Evolutionary conservation across 352 stramenopile species (phyloP).

Genomic region (Pythium periplocum): DNA sequence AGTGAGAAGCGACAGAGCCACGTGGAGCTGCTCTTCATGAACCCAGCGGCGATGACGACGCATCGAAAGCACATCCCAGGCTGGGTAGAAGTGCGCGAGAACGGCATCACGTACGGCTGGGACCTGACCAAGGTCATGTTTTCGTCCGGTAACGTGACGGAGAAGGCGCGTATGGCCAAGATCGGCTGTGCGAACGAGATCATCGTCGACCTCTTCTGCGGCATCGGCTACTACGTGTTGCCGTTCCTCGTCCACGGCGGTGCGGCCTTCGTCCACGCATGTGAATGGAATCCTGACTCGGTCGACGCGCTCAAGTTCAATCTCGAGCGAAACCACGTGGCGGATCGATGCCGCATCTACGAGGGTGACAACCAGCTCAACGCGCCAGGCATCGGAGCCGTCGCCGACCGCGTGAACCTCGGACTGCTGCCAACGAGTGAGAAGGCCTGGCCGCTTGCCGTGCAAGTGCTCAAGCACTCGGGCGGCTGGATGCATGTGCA

Average conservation of each 20-base stretch:
- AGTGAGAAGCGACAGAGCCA: constrained; percentile 79
- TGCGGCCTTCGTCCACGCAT: constrained; percentile 88
- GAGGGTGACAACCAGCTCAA: constrained; percentile 88
- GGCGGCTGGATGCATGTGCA: constrained; percentile 96
- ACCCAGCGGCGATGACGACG: constrained; percentile 32
- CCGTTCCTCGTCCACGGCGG: constrained; percentile 91
- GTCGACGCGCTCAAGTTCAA: constrained; percentile 89
- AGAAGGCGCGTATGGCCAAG: constrained; percentile 92
- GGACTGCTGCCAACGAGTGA: constrained; percentile 93
- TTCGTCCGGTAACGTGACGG: constrained; percentile 94
- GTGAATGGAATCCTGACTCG: constrained; percentile 95
- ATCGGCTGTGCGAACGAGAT: constrained; percentile 83
- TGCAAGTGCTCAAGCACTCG: constrained; percentile 84
- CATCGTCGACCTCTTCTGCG: constrained; percentile 95
- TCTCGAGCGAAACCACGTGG: constrained; percentile 88
- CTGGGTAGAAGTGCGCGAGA: constrained; percentile 89
- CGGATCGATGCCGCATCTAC: constrained; percentile 69
- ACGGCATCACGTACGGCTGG: constrained; percentile 93
- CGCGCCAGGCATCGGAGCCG: constrained; percentile 54
- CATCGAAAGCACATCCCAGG: constrained; percentile 31
- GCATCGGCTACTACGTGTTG: constrained; percentile 98
- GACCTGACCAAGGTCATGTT: constrained; percentile 97
- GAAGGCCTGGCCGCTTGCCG: constrained; percentile 90
- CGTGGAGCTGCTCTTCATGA: constrained; percentile 63
- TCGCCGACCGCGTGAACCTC: constrained; percentile 93